Evolutionary conservation across 2,329 filamentous ascomycete genomes (phyloP).

Genomic region (Leptodontidium sp.): DNA sequence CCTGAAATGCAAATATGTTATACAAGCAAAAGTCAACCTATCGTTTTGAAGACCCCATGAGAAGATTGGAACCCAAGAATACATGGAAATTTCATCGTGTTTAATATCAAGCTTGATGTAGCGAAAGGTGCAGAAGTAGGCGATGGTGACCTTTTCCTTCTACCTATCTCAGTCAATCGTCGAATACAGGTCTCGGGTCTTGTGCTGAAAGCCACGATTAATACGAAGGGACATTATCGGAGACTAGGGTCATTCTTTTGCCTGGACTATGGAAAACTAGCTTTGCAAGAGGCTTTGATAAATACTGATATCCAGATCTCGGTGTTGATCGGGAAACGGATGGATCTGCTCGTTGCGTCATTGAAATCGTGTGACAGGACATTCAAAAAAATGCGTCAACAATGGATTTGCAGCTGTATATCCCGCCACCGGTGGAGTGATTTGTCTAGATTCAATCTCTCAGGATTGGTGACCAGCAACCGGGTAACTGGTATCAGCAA

Average conservation of each 20-base stretch:
- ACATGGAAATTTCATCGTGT: background rate
- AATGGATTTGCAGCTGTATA: too few relatives aligned
- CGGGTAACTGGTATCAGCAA: too few relatives aligned
- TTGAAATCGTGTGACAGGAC: background rate
- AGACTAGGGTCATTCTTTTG: background rate
- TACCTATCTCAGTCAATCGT: background rate
- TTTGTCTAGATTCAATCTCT: too few relatives aligned
- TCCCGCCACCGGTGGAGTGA: too few relatives aligned
- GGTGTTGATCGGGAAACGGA: background rate
- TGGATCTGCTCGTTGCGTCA: background rate
- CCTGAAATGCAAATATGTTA: background rate
- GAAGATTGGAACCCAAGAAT: background rate
- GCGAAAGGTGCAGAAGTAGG: background rate
- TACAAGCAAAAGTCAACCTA: background rate
- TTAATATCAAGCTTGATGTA: background rate
- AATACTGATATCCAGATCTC: background rate
- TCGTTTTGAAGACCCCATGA: background rate
- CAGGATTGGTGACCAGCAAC: too few relatives aligned
- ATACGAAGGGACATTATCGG: background rate
- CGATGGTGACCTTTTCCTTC: background rate
- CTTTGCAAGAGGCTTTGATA: background rate
- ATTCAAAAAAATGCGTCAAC: background rate
- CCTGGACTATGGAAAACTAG: background rate
- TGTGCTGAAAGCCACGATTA: background rate
- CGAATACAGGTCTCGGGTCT: background rate